Conservation (phyloP, 148 eudicot genomes). For the Chenopodium berlandieri region DNA sequence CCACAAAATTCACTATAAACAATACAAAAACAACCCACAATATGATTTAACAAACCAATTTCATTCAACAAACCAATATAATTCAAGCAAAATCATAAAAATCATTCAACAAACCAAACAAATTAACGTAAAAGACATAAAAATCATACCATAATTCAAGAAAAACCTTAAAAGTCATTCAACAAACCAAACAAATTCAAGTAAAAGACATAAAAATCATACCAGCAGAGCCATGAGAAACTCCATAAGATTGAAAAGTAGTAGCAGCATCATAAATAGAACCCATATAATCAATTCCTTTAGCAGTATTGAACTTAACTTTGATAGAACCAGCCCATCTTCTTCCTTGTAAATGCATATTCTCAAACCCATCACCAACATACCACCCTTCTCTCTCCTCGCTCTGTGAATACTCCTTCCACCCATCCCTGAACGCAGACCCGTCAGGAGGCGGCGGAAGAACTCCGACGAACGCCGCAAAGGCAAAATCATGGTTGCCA, state of each 20-base stretch:
- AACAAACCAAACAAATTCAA: no score
- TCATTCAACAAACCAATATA: neutral
- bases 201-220: slow-evolving; percentile 19
- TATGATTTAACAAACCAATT: neutral
- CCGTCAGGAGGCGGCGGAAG: slow-evolving; percentile 54
- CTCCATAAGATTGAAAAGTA: slow-evolving; percentile 87
- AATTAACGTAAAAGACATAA: neutral
- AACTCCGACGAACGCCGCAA: slow-evolving; percentile 67
- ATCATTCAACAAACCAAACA: neutral
- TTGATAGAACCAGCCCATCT: slow-evolving; percentile 78
- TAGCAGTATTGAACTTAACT: slow-evolving; percentile 49
- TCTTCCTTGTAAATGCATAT: slow-evolving; percentile 89
- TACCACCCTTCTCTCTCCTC: slow-evolving; percentile 97
- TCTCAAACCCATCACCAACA: slow-evolving; percentile 60
- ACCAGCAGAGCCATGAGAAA: slow-evolving; percentile 92
- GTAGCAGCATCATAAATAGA: slow-evolving; percentile 81
- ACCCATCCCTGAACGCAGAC: slow-evolving; percentile 48
- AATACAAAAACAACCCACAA: neutral
- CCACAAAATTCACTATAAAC: neutral
- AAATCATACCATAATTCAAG: no score
- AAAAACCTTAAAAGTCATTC: no score
- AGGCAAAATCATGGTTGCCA: slow-evolving; percentile 84
- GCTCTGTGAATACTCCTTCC: slow-evolving; percentile 62
- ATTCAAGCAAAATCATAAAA: neutral
- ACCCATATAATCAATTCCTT: slow-evolving; percentile 68